Base-by-base conservation (phyloP, 768 basidiomycete genomes). In the Leccinellum albellum region DNA sequence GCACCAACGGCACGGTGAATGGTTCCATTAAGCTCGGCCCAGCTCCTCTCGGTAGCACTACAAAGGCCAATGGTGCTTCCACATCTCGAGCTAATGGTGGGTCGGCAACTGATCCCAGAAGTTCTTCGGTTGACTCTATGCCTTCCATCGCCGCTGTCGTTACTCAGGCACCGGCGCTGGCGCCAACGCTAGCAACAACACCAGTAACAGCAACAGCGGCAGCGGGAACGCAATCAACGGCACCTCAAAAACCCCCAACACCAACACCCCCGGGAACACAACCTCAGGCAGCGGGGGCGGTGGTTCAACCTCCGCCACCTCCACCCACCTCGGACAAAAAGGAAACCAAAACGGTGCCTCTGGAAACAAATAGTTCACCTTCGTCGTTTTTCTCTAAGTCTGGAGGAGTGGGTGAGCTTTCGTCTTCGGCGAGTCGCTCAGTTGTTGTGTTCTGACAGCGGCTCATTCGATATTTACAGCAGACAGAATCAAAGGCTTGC, bases 351-450 rank as follows among this genome's bases (percentile, higher is more conserved):
- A 35, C 29, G 10, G 24, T 4, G 0, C 1, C 42, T 0, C 50
- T n/a, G 59, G 56, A 51, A 0, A 0, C 21, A 50, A 40, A 4
- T 59, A 56, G 32, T 33, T 0, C 10, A n/a, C 6, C 29, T 40
- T 23, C 56, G 14, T 26, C 49, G 5, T 3, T 51, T 1, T 46
- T 62, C 24, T 35, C 57, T 3, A 42, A 35, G 47, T 17, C 60
- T 44, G 54, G 58, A 60, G 64, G 65, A 64, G 45, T 1, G 70
- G 70, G 70, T 71, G 64, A 71, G 70, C 72, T 59, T 70, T 73
- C 56, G 31, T 62, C 66, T 60, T 53, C 52, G 70, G 72, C 69
- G 61, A 73, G 68, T 71, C 10, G 12, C 49, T 54, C 26, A 40
- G 51, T 42, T 49, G 37, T 45, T 58, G 29, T 56, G 46, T 68